Evolutionary conservation across 306 rosid species (phyloP).

Genomic region (Bauhinia variegata): DNA sequence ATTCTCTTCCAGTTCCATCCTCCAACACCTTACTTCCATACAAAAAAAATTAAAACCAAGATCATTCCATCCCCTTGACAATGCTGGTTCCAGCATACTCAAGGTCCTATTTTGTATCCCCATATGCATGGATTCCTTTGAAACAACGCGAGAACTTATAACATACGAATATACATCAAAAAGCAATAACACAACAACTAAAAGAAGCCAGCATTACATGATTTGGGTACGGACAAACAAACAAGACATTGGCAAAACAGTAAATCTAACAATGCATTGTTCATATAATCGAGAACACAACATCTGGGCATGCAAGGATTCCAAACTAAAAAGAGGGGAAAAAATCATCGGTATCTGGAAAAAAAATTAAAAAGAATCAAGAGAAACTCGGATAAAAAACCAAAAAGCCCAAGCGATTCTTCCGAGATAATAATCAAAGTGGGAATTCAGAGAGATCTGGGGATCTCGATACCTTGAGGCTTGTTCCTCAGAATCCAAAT

Average conservation of each 20-base stretch:
- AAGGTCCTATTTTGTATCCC: too few species aligned
- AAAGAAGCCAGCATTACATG: not conserved
- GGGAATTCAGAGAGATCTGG: too few species aligned
- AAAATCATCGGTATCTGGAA: not conserved
- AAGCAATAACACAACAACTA: too few species aligned
- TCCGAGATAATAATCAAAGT: too few species aligned
- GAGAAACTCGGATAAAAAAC: too few species aligned
- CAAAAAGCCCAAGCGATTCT: too few species aligned
- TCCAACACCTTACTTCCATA: not conserved
- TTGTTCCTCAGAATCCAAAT: not conserved
- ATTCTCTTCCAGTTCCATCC: not conserved
- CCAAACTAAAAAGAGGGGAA: not conserved
- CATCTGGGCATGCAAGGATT: conserved; percentile 1
- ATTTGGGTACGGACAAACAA: conserved; percentile 11
- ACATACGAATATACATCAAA: not conserved
- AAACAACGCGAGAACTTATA: not conserved
- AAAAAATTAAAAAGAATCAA: too few species aligned
- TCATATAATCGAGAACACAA: not conserved
- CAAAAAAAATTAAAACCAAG: conserved; percentile 17
- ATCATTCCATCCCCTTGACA: not conserved
- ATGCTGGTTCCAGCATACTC: not conserved
- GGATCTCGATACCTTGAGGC: not conserved
- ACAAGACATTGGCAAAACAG: conserved; percentile 11
- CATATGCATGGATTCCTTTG: too few species aligned
- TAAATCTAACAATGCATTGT: not conserved